These are phyloP conservation scores for Thielaviopsis cerberus DNA, from an alignment of 2,329 filamentous ascomycete species.

Conservation along the genomic window DNA sequence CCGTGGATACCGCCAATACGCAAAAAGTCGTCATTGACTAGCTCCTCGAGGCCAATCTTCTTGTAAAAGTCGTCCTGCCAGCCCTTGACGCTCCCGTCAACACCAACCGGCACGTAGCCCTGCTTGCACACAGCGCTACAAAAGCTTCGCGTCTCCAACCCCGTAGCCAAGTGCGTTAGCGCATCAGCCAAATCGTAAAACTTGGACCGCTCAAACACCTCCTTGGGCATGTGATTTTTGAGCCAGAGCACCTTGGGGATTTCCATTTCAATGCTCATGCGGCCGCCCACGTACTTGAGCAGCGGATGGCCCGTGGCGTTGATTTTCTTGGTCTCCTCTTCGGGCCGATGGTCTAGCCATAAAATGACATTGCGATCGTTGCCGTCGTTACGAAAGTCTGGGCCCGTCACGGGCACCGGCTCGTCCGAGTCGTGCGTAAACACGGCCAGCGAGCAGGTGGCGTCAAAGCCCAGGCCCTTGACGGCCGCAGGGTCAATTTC, in stretches of 20 bases:
- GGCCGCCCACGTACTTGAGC: slow-evolving; percentile 86
- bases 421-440: slow-evolving; percentile 80
- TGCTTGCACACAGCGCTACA: slow-evolving; percentile 97
- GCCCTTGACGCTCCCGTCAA: slow-evolving; percentile 90
- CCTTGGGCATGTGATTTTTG: slow-evolving; percentile 91
- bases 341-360: slow-evolving; percentile 89
- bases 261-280: slow-evolving; percentile 99
- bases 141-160: slow-evolving; percentile 78
- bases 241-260: slow-evolving; percentile 97
- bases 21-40: slow-evolving; percentile 73
- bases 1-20: slow-evolving; percentile 86
- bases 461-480: slow-evolving; percentile 88
- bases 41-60: slow-evolving; percentile 68
- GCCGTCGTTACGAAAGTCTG: slow-evolving; percentile 54
- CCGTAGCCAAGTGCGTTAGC: slow-evolving; percentile 83
- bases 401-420: slow-evolving; percentile 76
- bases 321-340: slow-evolving; percentile 80
- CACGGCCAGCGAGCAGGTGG: slow-evolving; percentile 90
- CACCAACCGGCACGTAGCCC: slow-evolving; percentile 87
- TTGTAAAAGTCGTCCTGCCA: slow-evolving; percentile 93
- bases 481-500: slow-evolving; percentile 59
- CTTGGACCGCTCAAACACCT: slow-evolving; percentile 81
- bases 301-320: slow-evolving; percentile 85
- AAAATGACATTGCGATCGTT: slow-evolving; percentile 89
- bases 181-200: slow-evolving; percentile 93